Base-by-base conservation (phyloP, 345 rosid genomes). In the Crucihimalaya himalaica region DNA sequence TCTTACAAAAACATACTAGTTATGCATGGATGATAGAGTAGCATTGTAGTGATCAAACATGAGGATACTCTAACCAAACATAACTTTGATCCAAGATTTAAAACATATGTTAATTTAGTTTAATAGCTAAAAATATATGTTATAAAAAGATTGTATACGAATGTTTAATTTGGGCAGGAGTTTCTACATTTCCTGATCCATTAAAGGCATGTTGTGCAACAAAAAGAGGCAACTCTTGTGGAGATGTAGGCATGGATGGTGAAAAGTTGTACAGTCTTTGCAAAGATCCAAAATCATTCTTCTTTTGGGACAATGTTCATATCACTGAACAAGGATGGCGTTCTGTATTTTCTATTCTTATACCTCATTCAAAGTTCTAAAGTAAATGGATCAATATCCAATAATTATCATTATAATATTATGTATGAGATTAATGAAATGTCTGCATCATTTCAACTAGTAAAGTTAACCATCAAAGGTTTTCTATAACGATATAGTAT, bases 291-390 rank as follows among this genome's bases (percentile, higher is more conserved):
- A 79, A 71, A 14, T 62, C 82, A 27, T 59, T 78, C 15, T 88
- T 90, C 76, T 90, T 88, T 28, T 90, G 96, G 96, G 96, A 90
- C 71, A 4, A 16, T 0, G 80, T 74, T 23, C 96, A 88, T 53
- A 84, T 89, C 5, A 75, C 85, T 0, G 86, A 90, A 55, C 69
- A 72, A 56, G 92, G 89, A 64, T 90, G 93, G 96, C 77, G 61
- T 32, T 76, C 89, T 5, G 50, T 88, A 0, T 88, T 70, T 53
- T 68, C 75, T 64, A 20, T 78, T 58, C 81, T 78, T 43, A 42
- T 64, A 14, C 72, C 76, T 56, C 23, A 50, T 40, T 40, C 62
- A 37, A 43, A 34, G 5, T 56, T 63, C 31, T 73, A 23, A 63
- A 11, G 14, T 13, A 11, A 2, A 27, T 19, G 51, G 2, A 52